Conservation (phyloP, 495 filamentous ascomycete species). For the Immersiella caudata region DNA sequence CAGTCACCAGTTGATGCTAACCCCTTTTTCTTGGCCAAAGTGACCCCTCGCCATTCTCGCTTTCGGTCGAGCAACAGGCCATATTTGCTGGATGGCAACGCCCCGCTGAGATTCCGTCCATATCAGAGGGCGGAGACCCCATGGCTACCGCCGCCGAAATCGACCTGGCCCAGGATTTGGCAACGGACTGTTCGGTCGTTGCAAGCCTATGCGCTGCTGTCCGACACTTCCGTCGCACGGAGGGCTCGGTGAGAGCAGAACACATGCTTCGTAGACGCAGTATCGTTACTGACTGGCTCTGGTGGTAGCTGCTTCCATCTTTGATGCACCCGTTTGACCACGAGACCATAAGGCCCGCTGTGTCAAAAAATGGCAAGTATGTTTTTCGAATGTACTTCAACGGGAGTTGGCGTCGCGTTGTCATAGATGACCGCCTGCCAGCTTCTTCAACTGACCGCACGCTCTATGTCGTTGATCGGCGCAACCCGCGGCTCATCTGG, state of each 20-base stretch:
- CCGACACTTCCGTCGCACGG: conserved; percentile 40
- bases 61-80: conserved; percentile 70
- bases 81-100: conserved; percentile 84
- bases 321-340: conserved; percentile 74
- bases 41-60: conserved; percentile 64
- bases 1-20: conserved; percentile 9
- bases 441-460: conserved; percentile 69
- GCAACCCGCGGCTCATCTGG: conserved; percentile 76
- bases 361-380: conserved; percentile 84
- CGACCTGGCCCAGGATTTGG: conserved; percentile 90
- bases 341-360: conserved; percentile 51
- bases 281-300: background rate
- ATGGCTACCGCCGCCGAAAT: conserved; percentile 60
- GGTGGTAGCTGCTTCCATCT: conserved; percentile 62
- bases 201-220: conserved; percentile 88
- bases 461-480: conserved; percentile 86
- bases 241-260: conserved; percentile 37
- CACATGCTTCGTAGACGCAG: background rate
- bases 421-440: conserved; percentile 91
- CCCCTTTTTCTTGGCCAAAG: conserved; percentile 44
- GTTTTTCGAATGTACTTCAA: conserved; percentile 93
- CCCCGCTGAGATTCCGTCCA: conserved; percentile 57
- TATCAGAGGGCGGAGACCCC: background rate
- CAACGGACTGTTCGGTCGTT: conserved; percentile 95
- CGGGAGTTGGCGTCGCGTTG: conserved; percentile 82